Evolutionary conservation across 345 rosid genomes (phyloP).

Genomic region (Hibiscus trionum): DNA sequence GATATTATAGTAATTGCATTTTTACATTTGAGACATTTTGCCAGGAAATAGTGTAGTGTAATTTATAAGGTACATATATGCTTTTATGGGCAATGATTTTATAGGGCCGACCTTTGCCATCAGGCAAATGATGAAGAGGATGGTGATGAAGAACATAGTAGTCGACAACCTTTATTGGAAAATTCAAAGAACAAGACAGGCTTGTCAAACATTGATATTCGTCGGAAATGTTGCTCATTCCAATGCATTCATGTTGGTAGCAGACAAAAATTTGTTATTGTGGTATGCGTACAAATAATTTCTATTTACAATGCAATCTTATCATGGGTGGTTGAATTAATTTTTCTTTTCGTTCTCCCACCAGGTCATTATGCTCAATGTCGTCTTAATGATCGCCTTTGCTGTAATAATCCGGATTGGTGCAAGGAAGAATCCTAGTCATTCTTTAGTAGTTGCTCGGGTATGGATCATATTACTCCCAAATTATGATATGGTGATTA

Average conservation of each 20-base stretch:
- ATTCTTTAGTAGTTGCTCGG: constrained; percentile 38
- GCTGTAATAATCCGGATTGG: constrained; percentile 50
- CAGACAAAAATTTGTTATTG: constrained; percentile 57
- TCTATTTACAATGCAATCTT: not conserved
- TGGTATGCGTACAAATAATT: constrained; percentile 26
- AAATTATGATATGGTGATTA: not conserved
- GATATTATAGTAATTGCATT: not conserved
- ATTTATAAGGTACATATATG: constrained; percentile 2
- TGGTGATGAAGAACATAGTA: constrained; percentile 46
- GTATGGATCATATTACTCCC: constrained; percentile 24
- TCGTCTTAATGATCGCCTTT: constrained; percentile 9
- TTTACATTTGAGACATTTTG: not conserved
- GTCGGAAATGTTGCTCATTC: constrained; percentile 38
- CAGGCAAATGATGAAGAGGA: constrained; percentile 53
- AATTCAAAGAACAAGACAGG: constrained; percentile 23
- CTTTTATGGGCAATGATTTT: constrained; percentile 13
- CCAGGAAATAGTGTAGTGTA: not conserved
- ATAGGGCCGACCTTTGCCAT: constrained; percentile 68
- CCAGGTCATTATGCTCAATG: not conserved
- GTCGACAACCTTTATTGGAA: constrained; percentile 41
- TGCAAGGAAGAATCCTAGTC: constrained; percentile 27
- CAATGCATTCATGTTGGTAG: constrained; percentile 41
- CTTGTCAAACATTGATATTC: constrained; percentile 27
- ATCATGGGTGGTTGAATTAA: not conserved
- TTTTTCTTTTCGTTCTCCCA: not conserved